phyloP scores from a whole-genome alignment of 129 eudicot genomes.

The Scalesia atractyloides region DNA sequence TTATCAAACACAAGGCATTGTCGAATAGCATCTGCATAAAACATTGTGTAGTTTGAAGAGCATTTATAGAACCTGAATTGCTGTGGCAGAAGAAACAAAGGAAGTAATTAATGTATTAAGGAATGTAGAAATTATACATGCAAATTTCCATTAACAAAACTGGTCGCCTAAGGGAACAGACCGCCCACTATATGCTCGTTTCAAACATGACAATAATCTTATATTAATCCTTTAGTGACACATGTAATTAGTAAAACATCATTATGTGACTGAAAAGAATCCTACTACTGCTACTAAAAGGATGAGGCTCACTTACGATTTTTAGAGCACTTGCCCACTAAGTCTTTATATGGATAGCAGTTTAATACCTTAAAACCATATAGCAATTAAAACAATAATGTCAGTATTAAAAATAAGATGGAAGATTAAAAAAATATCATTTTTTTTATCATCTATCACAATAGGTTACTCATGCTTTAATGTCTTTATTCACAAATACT shows the following conservation, averaged over 20 bases:
- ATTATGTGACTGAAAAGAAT: slow-evolving; percentile 4
- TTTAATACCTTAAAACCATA: slow-evolving; percentile 39
- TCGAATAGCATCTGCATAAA: slow-evolving; percentile 31
- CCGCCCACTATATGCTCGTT: background rate
- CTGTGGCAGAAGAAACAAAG: slow-evolving; percentile 12
- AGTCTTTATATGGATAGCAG: slow-evolving; percentile 41
- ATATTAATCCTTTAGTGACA: background rate
- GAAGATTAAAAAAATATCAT: background rate
- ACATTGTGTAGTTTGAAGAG: slow-evolving; percentile 19
- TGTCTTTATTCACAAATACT: background rate
- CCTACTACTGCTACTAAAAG: slow-evolving; percentile 6
- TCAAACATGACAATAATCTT: background rate
- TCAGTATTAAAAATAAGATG: slow-evolving; percentile 12
- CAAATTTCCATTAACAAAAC: background rate
- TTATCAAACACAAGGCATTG: slow-evolving; percentile 16
- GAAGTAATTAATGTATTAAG: background rate
- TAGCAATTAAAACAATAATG: background rate
- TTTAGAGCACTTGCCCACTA: slow-evolving; percentile 18
- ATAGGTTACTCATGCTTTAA: slow-evolving; percentile 4
- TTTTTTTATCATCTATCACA: background rate
- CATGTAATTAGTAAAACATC: background rate
- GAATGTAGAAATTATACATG: background rate
- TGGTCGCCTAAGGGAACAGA: background rate
- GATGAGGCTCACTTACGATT: slow-evolving; percentile 44
- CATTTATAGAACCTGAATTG: slow-evolving; percentile 15